Conservation (phyloP, 352 stramenopile genomes). For the Albugo laibachii region DNA sequence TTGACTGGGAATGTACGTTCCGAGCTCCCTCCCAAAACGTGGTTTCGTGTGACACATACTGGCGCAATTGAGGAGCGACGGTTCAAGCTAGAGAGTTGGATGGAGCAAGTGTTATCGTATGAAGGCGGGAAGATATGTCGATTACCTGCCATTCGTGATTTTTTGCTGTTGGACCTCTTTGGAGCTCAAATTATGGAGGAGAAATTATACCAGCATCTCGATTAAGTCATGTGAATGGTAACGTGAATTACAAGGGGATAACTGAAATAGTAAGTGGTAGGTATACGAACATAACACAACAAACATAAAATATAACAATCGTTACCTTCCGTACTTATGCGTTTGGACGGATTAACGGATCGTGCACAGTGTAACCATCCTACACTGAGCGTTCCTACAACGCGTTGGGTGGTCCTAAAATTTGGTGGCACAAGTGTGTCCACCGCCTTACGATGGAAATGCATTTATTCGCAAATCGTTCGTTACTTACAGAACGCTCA, state of each 20-base stretch:
- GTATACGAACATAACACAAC: too few relatives aligned
- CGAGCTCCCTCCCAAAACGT: slow-evolving; percentile 46
- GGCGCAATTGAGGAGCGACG: slow-evolving; percentile 40
- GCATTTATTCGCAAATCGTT: slow-evolving; percentile 57
- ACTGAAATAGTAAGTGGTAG: too few relatives aligned
- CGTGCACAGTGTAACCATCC: too few relatives aligned
- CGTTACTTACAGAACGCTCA: slow-evolving; percentile 14
- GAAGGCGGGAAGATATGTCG: slow-evolving; percentile 21
- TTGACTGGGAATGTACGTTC: slow-evolving; percentile 2
- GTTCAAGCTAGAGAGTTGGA: slow-evolving; percentile 23
- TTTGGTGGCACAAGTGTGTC: slow-evolving; percentile 80
- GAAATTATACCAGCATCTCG: slow-evolving; percentile 7
- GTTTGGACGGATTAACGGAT: too few relatives aligned
- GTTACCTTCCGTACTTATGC: too few relatives aligned
- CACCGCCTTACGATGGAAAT: slow-evolving; percentile 46
- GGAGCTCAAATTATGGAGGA: slow-evolving; percentile 40
- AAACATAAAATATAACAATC: too few relatives aligned
- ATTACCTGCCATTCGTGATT: slow-evolving; percentile 34
- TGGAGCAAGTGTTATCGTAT: slow-evolving; percentile 25
- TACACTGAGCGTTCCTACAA: too few relatives aligned
- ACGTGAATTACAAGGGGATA: too few relatives aligned
- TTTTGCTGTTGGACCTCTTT: slow-evolving; percentile 70
- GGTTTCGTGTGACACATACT: slow-evolving; percentile 46
- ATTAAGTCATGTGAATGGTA: too few relatives aligned
- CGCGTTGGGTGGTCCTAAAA: slow-evolving; percentile 70